Percentiles rank a stretch among this genome's conserved stretches.
These are phyloP conservation scores for Thecaphora thlaspeos DNA, from an alignment of 1,284 basidiomycete species.

Conservation along the genomic window DNA sequence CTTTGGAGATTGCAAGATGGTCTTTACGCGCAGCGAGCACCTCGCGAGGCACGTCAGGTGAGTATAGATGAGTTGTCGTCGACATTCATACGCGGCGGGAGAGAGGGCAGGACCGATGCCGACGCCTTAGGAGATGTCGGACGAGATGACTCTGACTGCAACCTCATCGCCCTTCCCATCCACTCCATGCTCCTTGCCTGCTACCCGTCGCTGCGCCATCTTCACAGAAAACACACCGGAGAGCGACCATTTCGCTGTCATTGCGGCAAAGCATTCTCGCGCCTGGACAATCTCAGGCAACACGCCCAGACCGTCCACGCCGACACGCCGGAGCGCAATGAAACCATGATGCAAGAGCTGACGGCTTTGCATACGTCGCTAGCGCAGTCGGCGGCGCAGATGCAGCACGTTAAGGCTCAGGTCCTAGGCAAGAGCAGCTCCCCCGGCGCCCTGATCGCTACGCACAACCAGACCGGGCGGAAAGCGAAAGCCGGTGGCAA, in stretches of 20 bases:
- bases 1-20: conserved; percentile 93
- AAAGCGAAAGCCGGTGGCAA: conserved; percentile 23
- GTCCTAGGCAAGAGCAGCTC: conserved; percentile 42
- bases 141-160: too few relatives aligned
- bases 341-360: conserved; percentile 85
- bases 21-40: conserved; percentile 91
- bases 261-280: conserved; percentile 90
- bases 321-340: conserved; percentile 79
- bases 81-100: too few relatives aligned
- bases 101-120: too few relatives aligned
- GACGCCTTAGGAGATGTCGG: too few relatives aligned
- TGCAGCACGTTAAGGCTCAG: conserved; percentile 45
- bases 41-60: conserved; percentile 90
- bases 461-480: conserved; percentile 29
- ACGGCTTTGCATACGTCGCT: conserved; percentile 81
- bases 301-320: conserved; percentile 94
- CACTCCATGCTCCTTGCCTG: too few relatives aligned
- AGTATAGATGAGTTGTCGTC: conserved; percentile 44
- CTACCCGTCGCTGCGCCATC: too few relatives aligned
- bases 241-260: conserved; percentile 90
- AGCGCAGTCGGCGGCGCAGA: conserved; percentile 57
- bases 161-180: too few relatives aligned
- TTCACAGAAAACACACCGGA: conserved; percentile 85
- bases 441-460: conserved; percentile 25
- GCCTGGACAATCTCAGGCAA: conserved; percentile 92